Conservation (phyloP, 768 basidiomycete species). For the Cystofilobasidium capitatum region DNA sequence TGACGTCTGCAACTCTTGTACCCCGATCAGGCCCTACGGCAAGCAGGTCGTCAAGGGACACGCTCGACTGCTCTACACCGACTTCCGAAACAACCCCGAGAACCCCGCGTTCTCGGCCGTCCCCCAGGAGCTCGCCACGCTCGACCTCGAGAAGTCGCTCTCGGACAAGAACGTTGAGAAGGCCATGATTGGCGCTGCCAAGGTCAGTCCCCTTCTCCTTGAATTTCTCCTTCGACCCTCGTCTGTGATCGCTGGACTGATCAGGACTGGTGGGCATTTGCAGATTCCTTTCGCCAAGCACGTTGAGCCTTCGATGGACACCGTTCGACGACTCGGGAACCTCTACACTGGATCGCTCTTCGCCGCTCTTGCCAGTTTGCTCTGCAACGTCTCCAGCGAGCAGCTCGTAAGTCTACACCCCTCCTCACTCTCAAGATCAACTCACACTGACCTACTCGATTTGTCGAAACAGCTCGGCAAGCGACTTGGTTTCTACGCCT, state of each 20-base stretch:
- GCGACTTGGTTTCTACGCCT: conserved; percentile 89
- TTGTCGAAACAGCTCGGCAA: conserved; percentile 48
- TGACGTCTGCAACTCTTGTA: background rate
- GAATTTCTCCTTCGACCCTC: background rate
- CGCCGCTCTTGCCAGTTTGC: conserved; percentile 79
- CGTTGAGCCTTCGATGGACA: conserved; percentile 72
- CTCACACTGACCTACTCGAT: conserved; percentile 17
- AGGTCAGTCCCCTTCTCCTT: conserved; percentile 40
- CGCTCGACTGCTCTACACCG: conserved; percentile 80
- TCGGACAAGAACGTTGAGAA: conserved; percentile 95
- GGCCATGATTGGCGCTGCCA: conserved; percentile 73
- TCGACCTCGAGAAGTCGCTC: conserved; percentile 62
- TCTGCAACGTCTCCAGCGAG: conserved; percentile 61
- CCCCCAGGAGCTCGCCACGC: conserved; percentile 53
- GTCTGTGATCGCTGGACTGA: background rate
- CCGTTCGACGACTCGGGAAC: conserved; percentile 86
- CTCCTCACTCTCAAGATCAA: background rate
- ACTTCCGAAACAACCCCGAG: conserved; percentile 72
- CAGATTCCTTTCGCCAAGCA: conserved; percentile 10
- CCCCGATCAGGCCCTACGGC: conserved; percentile 66
- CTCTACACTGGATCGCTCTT: conserved; percentile 97
- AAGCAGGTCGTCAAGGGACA: conserved; percentile 97
- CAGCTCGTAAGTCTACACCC: conserved; percentile 43
- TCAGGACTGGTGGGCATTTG: too few relatives aligned
- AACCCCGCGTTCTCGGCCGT: conserved; percentile 53